Base-by-base conservation (phyloP, 1,284 basidiomycete genomes). In the Phaffia rhodozyma region DNA sequence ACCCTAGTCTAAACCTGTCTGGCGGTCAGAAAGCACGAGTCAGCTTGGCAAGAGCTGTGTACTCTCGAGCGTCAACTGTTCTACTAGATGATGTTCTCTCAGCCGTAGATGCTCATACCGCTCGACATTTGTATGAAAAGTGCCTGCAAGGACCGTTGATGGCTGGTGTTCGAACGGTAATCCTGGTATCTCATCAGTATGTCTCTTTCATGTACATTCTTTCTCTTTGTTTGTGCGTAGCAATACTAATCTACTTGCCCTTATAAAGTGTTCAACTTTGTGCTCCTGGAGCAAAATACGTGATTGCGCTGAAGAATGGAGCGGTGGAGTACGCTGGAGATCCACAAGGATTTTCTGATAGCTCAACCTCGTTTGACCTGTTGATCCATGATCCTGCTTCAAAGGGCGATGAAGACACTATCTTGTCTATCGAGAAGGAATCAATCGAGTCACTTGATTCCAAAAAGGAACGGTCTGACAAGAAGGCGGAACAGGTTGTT, bases 1-100 rank as follows among this genome's bases (percentile, higher is more conserved):
- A 6, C 6, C 6, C 29, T 30, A 34, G 20, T 30, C 3, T 91
- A 25, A 92, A 91, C 74, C 76, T 94, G 38, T 91, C 87, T 27
- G 94, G 94, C 63, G 94, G 94, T 32, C 94, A 98, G 74, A 97
- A 97, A 71, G 91, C 91, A 43, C 81, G 94, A 88, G 89, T 84
- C 1, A 82, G 89, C 0, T 80, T 94, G 9, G 93, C 93, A 27
- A 48, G 59, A 29, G 93, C 94, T 1, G 84, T 97, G 30, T 98
- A 97, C 76, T 93, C 89, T 60, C 81, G 90, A 34, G 93, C 94
- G 11, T 86, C 86, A 0, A 79, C 88, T 29, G 76, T 97, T 0
- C 79, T 96, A 54, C 78, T 97, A 51, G 94, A 98, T 70, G 94
- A 98, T 71, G 89, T 93, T 61, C 78, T 79, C 32, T 71, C 72